Conservation (phyloP, 148 eudicot species). For the Tetragonia tetragonoides region DNA sequence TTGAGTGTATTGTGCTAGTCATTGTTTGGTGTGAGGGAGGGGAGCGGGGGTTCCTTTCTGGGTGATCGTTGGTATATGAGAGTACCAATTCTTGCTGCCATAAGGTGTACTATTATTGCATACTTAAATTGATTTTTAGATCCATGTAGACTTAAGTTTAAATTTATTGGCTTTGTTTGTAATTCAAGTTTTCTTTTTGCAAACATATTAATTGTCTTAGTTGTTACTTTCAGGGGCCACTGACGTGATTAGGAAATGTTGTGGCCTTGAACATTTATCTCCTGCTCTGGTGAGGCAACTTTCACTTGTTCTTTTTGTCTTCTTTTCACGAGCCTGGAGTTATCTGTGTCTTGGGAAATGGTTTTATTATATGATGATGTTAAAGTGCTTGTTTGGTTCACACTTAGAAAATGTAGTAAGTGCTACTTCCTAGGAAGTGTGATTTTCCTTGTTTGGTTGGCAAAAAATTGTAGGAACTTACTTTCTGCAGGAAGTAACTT, state of each 20-base stretch:
- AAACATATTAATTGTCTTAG: background rate
- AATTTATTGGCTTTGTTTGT: background rate
- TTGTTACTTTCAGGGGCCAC: constrained; percentile 18
- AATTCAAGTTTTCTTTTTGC: background rate
- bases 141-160: background rate
- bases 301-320: background rate
- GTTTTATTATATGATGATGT: background rate
- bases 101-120: too few relatives aligned
- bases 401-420: too few relatives aligned
- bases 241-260: background rate
- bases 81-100: too few relatives aligned
- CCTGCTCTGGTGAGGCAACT: constrained; percentile 5
- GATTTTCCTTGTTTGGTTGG: too few relatives aligned
- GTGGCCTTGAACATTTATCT: constrained; percentile 13
- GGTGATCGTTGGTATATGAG: too few relatives aligned
- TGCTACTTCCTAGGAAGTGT: too few relatives aligned
- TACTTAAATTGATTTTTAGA: background rate
- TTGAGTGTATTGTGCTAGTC: background rate
- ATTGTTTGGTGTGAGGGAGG: too few relatives aligned
- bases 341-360: background rate
- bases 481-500: too few relatives aligned
- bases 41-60: too few relatives aligned
- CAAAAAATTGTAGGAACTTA: too few relatives aligned
- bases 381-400: background rate
- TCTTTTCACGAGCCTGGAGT: background rate